Base-by-base conservation (phyloP, 179 eudicot genomes). In the Gypsophila paniculata region DNA sequence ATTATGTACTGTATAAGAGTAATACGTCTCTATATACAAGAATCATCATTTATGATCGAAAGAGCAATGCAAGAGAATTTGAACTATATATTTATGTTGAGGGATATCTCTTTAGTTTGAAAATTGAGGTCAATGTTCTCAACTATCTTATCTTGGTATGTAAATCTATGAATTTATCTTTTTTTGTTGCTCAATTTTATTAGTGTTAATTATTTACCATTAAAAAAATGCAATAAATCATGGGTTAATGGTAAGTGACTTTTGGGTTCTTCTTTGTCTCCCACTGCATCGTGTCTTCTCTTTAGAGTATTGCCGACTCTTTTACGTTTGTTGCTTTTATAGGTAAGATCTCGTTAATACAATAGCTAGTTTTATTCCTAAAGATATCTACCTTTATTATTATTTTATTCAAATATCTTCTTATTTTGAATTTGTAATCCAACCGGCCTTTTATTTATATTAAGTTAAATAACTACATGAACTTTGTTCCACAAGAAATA, bases 231-330 rank as follows among this genome's bases (percentile, higher is more conserved):
- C 46, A 19, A 36, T 62, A 74, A 53, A 64, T 69, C 9, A 78
- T 74, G 70, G 71, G 22, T 70, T 68, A 63, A 61, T 74, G 74
- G 64, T 69, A 70, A 68, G 25, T 74, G 67, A 14, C 81, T 74
- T 78, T 78, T 74, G 61, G 68, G 70, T 74, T 74, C 73, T 44
- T 78, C 76, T 54, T 78, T 78, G 81, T 78, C 74, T 23, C 75
- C 81, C 81, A 74, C 81, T 78, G 74, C 61, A 49, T 69, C 1
- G 49, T 70, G 75, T 74, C 75, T 58, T 66, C 25, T 74, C 81
- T 63, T 64, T 74, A 48, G 54, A 64, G 46, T 22, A 29, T 46
- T 78, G 75, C 72, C 68, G 62, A 65, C 74, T 65, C 39, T 25
- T 58, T 69, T 62, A 26, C 64, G 65, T 29, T 29, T 1, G 34